phyloP scores from a whole-genome alignment of 352 stramenopile genomes.

The Globisporangium carolinianum region DNA sequence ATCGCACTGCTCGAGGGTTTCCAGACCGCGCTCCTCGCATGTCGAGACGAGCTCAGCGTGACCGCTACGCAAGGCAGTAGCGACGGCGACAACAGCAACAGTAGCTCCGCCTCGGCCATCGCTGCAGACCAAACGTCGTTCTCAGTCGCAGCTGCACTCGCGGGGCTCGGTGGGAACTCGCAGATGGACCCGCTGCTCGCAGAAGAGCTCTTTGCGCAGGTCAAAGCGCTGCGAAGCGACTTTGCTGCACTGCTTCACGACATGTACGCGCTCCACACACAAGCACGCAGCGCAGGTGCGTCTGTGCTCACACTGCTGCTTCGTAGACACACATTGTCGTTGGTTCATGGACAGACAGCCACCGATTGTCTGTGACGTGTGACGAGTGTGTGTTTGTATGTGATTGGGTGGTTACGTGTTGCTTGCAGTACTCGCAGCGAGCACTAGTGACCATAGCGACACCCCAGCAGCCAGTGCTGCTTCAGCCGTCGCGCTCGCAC shows the following conservation, averaged over 20 bases:
- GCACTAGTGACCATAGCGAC: background rate
- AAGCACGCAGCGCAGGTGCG: constrained; percentile 31
- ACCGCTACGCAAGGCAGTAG: background rate
- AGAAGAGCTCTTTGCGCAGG: constrained; percentile 61
- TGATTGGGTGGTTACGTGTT: background rate
- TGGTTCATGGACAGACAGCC: too few species aligned
- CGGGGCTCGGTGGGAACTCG: constrained; percentile 21
- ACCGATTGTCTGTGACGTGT: too few species aligned
- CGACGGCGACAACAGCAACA: background rate
- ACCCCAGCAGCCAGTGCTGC: constrained; percentile 4
- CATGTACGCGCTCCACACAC: constrained; percentile 49
- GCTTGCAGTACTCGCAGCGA: constrained; percentile 7
- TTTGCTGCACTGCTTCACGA: constrained; percentile 49
- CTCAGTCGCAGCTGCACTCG: constrained; percentile 13
- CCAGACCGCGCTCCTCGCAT: constrained; percentile 49
- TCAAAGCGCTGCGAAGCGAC: constrained; percentile 32
- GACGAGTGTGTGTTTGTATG: background rate
- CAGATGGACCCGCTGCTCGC: constrained; percentile 62
- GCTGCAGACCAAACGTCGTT: background rate
- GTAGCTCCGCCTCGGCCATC: background rate
- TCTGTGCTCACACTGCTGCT: background rate
- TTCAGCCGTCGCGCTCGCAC: constrained; percentile 23
- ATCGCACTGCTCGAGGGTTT: constrained; percentile 63
- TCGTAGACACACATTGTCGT: too few species aligned
- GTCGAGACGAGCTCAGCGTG: constrained; percentile 18